These are phyloP conservation scores for Termitomyces sp. DNA, from an alignment of 768 basidiomycete species.

Conservation along the genomic window DNA sequence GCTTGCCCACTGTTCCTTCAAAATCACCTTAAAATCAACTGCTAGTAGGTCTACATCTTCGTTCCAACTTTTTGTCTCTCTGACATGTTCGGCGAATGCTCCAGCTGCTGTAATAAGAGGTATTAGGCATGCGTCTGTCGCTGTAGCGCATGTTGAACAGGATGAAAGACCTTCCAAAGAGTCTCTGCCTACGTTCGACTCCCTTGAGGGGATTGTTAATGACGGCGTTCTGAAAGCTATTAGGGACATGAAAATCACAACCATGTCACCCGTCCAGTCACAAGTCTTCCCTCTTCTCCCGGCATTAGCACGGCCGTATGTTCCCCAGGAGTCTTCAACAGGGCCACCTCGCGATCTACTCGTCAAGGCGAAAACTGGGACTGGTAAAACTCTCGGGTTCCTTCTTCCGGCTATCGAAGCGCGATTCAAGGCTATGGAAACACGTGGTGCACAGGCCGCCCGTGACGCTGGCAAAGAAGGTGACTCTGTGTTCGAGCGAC, in stretches of 20 bases:
- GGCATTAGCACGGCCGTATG: constrained; percentile 50
- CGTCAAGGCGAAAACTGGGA: constrained; percentile 85
- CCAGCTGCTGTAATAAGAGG: not conserved
- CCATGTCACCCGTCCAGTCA: constrained; percentile 81
- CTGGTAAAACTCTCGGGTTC: constrained; percentile 87
- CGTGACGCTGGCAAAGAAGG: constrained; percentile 33
- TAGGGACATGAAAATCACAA: constrained; percentile 58
- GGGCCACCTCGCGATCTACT: constrained; percentile 58
- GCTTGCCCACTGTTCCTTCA: constrained; percentile 18
- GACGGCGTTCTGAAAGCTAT: constrained; percentile 51
- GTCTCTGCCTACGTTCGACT: constrained; percentile 25
- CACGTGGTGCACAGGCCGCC: constrained; percentile 33
- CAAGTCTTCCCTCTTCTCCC: constrained; percentile 77
- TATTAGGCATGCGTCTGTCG: constrained; percentile 9
- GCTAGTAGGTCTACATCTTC: constrained; percentile 9
- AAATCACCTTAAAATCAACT: constrained; percentile 9
- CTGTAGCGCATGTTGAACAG: constrained; percentile 3
- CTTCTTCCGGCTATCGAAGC: constrained; percentile 83
- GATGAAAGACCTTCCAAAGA: constrained; percentile 7
- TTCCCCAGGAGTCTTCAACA: constrained; percentile 21
- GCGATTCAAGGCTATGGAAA: constrained; percentile 55
- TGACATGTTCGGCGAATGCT: not conserved
- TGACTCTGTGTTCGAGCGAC: constrained; percentile 23
- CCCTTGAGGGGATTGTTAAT: constrained; percentile 34
- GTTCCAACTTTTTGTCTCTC: not conserved